Base-by-base conservation (phyloP, 208 protist genomes). In the Acanthamoeba triangularis region DNA sequence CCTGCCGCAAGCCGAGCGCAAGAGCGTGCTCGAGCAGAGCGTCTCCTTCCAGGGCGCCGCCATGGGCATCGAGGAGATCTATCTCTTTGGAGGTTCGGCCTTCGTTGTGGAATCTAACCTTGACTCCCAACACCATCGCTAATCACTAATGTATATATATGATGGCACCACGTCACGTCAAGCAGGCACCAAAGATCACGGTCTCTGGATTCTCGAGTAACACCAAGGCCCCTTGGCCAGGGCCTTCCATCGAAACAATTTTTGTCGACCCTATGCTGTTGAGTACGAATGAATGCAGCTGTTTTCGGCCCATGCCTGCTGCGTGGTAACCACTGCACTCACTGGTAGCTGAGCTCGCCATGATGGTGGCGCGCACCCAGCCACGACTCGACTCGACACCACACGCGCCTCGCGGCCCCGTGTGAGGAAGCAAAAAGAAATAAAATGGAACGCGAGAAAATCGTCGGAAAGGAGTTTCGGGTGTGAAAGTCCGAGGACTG, bases 51-150 rank as follows among this genome's bases (percentile, higher is more conserved):
- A 41, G 20, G 74, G 37, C 41, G 74, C 74, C 7, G 74, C 74
- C 23, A 82, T 82, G 74, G 74, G 74, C 74, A 82, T 82, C 20
- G 74, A 82, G 11, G 3, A 82, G 37, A 52, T 82, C 74, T 82
- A 41, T 13, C n/a, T 52, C 35, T 82, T 82, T 82, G 74, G 74
- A 25, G 74, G 74, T 82, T 52, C 56, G 0, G 56, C 1, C 56
- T n/a, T 7, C 56, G 6, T 54, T 1, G 49, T 54, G 10, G 6
- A 8, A 54, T 10, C 13, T 54, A 6, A 54, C 49, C 6, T 54
- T 18, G 13, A 20, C 49, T 54, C 11, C 49, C 49, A 37, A 14
- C 63, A 13, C 30, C 33, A 0, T 28, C 63, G 2, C 33, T n/a
- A 16, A 59, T 59, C 11, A 7, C 52, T 59, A 16, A 16, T 59